phyloP scores from a whole-genome alignment of 2,329 filamentous ascomycete genomes.

The Xylariaceae sp. region DNA sequence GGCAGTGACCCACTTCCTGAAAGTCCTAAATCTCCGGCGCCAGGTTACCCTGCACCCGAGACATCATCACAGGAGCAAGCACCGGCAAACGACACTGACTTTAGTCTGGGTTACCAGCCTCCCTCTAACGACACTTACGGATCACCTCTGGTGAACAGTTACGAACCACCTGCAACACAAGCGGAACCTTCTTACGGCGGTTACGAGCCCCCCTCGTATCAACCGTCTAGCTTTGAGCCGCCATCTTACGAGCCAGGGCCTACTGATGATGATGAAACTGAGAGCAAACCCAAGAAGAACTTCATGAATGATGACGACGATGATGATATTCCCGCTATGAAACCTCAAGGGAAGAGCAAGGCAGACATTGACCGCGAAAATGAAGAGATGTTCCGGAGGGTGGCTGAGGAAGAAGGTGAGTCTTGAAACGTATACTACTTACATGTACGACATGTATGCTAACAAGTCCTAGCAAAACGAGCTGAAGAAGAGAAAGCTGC shows the following conservation, averaged over 20 bases:
- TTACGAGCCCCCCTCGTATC: slow-evolving; percentile 59
- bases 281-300: slow-evolving; percentile 62
- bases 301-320: slow-evolving; percentile 75
- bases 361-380: slow-evolving; percentile 71
- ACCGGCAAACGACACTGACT: slow-evolving; percentile 16
- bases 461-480: slow-evolving; percentile 50
- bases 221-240: slow-evolving; percentile 54
- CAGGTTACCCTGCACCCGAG: slow-evolving; percentile 12
- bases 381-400: slow-evolving; percentile 78
- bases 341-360: slow-evolving; percentile 54
- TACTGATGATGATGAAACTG: slow-evolving; percentile 40
- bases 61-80: slow-evolving; percentile 16
- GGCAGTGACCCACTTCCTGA: slow-evolving; percentile 18
- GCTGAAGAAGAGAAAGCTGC: slow-evolving; percentile 46
- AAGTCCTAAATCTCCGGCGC: slow-evolving; percentile 7
- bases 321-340: slow-evolving; percentile 54
- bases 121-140: slow-evolving; percentile 49
- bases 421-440: slow-evolving; percentile 1
- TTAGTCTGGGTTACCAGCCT: slow-evolving; percentile 38
- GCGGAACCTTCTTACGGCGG: slow-evolving; percentile 33
- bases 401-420: slow-evolving; percentile 70
- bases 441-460: slow-evolving; percentile 11
- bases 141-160: slow-evolving; percentile 38
- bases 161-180: slow-evolving; percentile 29
- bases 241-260: slow-evolving; percentile 52